These are phyloP conservation scores for Xylaria flabelliformis DNA, from an alignment of 495 filamentous ascomycete genomes.

Conservation along the genomic window DNA sequence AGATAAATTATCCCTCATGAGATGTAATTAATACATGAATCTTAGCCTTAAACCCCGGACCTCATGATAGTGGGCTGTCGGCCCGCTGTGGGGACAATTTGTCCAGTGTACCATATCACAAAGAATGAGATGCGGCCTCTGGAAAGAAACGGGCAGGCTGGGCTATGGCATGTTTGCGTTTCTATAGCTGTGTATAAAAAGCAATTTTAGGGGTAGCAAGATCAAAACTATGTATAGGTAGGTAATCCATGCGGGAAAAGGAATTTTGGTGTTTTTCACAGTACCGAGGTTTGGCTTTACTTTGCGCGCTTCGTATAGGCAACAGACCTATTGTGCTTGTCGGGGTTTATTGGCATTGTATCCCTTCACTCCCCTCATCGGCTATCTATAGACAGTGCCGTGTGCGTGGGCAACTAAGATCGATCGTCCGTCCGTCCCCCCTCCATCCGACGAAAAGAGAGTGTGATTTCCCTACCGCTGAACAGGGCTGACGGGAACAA, in stretches of 20 bases:
- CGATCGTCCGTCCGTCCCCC: constrained; percentile 20
- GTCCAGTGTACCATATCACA: neutral
- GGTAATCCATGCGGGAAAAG: neutral
- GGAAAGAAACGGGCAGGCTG: neutral
- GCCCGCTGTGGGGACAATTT: constrained; percentile 24
- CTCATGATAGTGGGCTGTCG: constrained; percentile 20
- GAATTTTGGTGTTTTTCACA: constrained; percentile 10
- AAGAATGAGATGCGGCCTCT: constrained; percentile 9
- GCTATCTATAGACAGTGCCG: constrained; percentile 22
- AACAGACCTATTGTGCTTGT: neutral
- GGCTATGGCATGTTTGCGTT: neutral
- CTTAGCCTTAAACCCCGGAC: neutral
- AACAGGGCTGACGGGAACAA: constrained; percentile 28
- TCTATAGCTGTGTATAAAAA: constrained; percentile 13
- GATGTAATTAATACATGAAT: constrained; percentile 8
- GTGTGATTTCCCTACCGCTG: constrained; percentile 10
- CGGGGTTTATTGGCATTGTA: neutral
- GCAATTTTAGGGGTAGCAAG: constrained; percentile 17
- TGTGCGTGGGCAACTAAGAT: constrained; percentile 24
- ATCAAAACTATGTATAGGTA: neutral
- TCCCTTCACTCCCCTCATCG: neutral
- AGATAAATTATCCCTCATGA: constrained; percentile 18
- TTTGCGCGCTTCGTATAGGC: neutral
- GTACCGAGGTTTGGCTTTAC: constrained; percentile 9
- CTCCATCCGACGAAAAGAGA: constrained; percentile 21